Conservation (phyloP, 208 protist species). For the Lotmaria passim region DNA sequence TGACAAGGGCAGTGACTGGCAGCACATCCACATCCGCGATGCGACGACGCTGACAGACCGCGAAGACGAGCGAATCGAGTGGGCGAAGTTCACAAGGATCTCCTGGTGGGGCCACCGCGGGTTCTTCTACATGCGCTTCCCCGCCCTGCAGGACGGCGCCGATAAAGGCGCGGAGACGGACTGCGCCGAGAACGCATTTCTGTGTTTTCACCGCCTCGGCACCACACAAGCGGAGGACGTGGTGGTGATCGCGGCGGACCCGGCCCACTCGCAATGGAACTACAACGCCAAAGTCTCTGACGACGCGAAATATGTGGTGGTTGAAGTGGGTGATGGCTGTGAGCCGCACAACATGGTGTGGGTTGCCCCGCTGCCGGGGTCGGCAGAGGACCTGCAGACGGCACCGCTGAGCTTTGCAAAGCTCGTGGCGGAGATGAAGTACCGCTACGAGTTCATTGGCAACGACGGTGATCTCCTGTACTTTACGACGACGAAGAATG, state of each 20-base stretch:
- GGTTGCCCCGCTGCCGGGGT: slow-evolving; percentile 57
- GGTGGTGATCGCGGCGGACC: slow-evolving; percentile 54
- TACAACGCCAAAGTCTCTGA: slow-evolving; percentile 70
- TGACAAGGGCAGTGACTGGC: slow-evolving; percentile 93
- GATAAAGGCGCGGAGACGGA: slow-evolving; percentile 91
- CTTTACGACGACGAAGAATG: slow-evolving; percentile 89
- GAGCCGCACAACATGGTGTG: slow-evolving; percentile 87
- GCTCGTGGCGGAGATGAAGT: slow-evolving; percentile 83
- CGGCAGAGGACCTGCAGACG: slow-evolving; percentile 32
- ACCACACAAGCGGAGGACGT: slow-evolving; percentile 81
- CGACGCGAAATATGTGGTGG: slow-evolving; percentile 77
- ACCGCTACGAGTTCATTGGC: slow-evolving; percentile 85
- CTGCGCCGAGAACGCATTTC: slow-evolving; percentile 64
- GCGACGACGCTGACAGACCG: slow-evolving; percentile 57
- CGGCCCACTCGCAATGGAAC: slow-evolving; percentile 77
- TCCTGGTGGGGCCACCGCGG: slow-evolving; percentile 84
- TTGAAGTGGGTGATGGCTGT: slow-evolving; percentile 69
- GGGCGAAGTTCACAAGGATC: slow-evolving; percentile 90
- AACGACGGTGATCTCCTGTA: slow-evolving; percentile 86
- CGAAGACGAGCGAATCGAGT: slow-evolving; percentile 78
- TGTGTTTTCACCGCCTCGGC: slow-evolving; percentile 91
- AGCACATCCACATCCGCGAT: slow-evolving; percentile 73
- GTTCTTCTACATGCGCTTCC: slow-evolving; percentile 94
- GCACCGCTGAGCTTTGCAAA: slow-evolving; percentile 57
- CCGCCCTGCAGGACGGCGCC: slow-evolving; percentile 45